These are phyloP conservation scores for Coniella lustricola DNA, from an alignment of 2,329 filamentous ascomycete genomes.

Conservation along the genomic window DNA sequence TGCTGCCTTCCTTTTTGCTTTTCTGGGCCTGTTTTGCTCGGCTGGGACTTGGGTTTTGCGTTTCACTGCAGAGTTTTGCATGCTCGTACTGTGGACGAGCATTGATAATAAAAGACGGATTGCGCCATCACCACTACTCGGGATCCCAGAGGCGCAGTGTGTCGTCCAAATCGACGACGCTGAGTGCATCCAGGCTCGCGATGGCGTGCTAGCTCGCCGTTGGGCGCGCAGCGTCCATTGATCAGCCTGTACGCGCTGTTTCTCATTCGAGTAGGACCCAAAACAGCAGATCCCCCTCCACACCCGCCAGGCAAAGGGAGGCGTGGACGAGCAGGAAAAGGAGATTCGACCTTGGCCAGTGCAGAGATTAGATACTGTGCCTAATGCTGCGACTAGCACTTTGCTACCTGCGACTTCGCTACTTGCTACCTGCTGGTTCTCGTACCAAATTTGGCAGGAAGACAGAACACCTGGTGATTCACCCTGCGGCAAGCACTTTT, in stretches of 20 bases:
- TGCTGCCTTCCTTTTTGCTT: not conserved
- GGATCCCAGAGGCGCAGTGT: conserved; percentile 5
- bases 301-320: not conserved
- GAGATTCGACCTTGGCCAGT: not conserved
- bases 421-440: conserved; percentile 1
- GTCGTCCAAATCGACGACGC: conserved; percentile 2
- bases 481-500: too few relatives aligned
- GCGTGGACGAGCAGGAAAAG: not conserved
- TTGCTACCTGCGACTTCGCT: not conserved
- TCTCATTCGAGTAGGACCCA: conserved; percentile 11
- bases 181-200: conserved; percentile 13
- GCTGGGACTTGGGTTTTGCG: too few relatives aligned
- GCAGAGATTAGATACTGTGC: too few relatives aligned
- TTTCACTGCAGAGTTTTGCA: too few relatives aligned
- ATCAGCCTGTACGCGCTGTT: conserved; percentile 5
- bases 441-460: conserved; percentile 13
- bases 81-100: not conserved
- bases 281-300: not conserved
- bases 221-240: conserved; percentile 6
- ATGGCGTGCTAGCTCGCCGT: conserved; percentile 13
- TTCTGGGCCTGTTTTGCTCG: too few relatives aligned
- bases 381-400: not conserved
- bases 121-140: conserved; percentile 7
- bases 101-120: too few relatives aligned
- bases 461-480: not conserved